Evolutionary conservation across 768 basidiomycete species (phyloP).

Genomic region (Aureoboletus auriporus): DNA sequence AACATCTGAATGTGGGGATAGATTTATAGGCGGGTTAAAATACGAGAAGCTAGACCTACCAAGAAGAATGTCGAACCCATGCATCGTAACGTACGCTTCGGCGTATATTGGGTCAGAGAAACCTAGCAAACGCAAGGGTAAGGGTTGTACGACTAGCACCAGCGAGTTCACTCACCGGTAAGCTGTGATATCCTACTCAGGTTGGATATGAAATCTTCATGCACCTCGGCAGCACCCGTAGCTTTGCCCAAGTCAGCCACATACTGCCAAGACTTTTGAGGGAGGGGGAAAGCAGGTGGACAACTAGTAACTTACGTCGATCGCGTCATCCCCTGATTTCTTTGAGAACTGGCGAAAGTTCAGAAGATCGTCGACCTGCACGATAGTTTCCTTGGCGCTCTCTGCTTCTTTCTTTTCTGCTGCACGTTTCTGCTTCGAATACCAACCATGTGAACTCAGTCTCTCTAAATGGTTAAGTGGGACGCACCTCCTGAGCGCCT

Average conservation of each 20-base stretch:
- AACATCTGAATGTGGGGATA: slow-evolving; percentile 55
- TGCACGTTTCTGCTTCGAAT: slow-evolving; percentile 66
- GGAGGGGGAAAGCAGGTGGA: not conserved
- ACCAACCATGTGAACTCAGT: slow-evolving; percentile 6
- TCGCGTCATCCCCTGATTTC: slow-evolving; percentile 76
- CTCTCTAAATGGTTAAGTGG: not conserved
- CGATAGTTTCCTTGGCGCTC: slow-evolving; percentile 52
- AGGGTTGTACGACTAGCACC: not conserved
- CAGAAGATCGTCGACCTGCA: slow-evolving; percentile 92
- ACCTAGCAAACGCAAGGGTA: slow-evolving; percentile 39
- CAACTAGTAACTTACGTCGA: slow-evolving; percentile 48
- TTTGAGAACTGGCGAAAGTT: slow-evolving; percentile 94
- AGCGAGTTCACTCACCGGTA: slow-evolving; percentile 54
- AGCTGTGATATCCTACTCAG: slow-evolving; percentile 90
- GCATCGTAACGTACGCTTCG: slow-evolving; percentile 96
- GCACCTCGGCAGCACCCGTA: slow-evolving; percentile 77
- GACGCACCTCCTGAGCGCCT: slow-evolving; percentile 80
- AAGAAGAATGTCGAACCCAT: slow-evolving; percentile 94
- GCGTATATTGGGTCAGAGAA: slow-evolving; percentile 99
- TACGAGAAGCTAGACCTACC: slow-evolving; percentile 40
- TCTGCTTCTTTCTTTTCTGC: slow-evolving; percentile 88
- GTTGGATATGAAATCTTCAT: slow-evolving; percentile 93
- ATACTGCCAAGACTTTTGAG: slow-evolving; percentile 47
- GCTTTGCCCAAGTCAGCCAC: slow-evolving; percentile 86
- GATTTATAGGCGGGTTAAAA: not conserved